phyloP scores from a whole-genome alignment of 805 yeast genomes.

The Candida hispaniensis region DNA sequence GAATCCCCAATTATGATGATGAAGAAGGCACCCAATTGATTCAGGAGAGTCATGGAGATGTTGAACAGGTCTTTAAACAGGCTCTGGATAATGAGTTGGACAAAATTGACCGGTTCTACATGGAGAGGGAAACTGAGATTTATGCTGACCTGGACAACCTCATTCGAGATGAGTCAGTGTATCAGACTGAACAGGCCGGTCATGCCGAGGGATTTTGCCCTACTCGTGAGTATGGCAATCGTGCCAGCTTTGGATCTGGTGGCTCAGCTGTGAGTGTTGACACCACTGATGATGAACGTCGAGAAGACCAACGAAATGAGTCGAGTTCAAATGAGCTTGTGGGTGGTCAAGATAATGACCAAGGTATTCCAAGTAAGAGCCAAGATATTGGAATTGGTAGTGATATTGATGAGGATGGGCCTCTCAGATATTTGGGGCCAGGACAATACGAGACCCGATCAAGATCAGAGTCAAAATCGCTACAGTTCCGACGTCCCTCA shows the following conservation, averaged over 20 bases:
- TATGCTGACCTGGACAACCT: conserved; percentile 45
- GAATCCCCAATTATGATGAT: conserved; percentile 21
- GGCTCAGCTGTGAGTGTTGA: conserved; percentile 8
- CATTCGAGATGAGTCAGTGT: conserved; percentile 47
- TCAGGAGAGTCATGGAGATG: conserved; percentile 35
- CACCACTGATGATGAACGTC: conserved; percentile 14
- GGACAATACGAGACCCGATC: too few relatives aligned
- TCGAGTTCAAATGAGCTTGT: too few relatives aligned
- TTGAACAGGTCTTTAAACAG: conserved; percentile 48
- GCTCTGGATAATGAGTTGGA: conserved; percentile 69
- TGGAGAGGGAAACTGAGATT: conserved; percentile 50
- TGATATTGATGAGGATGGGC: conserved; percentile 11
- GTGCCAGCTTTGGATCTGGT: too few relatives aligned
- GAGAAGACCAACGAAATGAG: too few relatives aligned
- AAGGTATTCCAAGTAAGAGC: conserved; percentile 3
- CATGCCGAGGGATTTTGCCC: conserved; percentile 11
- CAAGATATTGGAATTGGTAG: conserved; percentile 4
- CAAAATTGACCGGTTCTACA: conserved; percentile 69
- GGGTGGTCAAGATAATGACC: too few relatives aligned
- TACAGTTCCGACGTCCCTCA: conserved; percentile 15
- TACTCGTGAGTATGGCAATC: too few relatives aligned
- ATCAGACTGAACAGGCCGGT: conserved; percentile 15
- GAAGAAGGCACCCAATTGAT: conserved; percentile 24
- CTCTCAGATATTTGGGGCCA: too few relatives aligned
- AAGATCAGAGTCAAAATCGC: too few relatives aligned